Evolutionary conservation across 2,329 filamentous ascomycete genomes (phyloP).

Genomic region (Claviceps capensis): DNA sequence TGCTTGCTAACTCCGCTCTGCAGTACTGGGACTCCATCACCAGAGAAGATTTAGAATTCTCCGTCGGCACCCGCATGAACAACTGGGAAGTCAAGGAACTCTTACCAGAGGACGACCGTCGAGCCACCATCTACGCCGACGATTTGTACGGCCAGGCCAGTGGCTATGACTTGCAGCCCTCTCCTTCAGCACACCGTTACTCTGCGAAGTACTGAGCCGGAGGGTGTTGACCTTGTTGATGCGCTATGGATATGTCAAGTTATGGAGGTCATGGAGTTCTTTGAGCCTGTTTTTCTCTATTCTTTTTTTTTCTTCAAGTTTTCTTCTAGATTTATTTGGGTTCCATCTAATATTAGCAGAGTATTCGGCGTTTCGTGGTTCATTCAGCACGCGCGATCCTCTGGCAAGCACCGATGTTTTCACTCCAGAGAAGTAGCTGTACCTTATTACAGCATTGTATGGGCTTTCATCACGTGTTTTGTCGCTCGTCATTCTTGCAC

Average conservation of each 20-base stretch:
- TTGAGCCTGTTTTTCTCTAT: background rate
- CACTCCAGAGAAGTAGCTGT: too few species aligned
- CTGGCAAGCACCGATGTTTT: background rate
- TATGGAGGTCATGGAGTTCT: background rate
- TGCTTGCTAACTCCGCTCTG: constrained; percentile 4
- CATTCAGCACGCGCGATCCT: background rate
- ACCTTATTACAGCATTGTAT: background rate
- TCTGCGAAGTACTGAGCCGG: constrained; percentile 30
- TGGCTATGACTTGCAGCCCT: constrained; percentile 38
- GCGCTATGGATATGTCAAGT: background rate
- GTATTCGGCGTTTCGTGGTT: background rate
- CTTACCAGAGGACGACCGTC: constrained; percentile 66
- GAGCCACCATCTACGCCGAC: constrained; percentile 58
- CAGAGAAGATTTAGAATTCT: constrained; percentile 95
- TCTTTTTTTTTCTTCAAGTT: background rate
- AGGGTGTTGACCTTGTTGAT: constrained; percentile 5
- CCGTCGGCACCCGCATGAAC: constrained; percentile 85
- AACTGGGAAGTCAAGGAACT: constrained; percentile 98
- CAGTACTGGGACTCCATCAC: constrained; percentile 99
- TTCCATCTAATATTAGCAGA: background rate
- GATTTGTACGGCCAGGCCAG: constrained; percentile 47
- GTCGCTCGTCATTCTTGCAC: background rate
- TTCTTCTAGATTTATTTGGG: background rate
- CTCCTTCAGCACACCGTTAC: constrained; percentile 28
- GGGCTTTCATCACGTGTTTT: too few species aligned